These are phyloP conservation scores for Rubia peregrina DNA, from an alignment of 305 asterid genomes.

Conservation along the genomic window DNA sequence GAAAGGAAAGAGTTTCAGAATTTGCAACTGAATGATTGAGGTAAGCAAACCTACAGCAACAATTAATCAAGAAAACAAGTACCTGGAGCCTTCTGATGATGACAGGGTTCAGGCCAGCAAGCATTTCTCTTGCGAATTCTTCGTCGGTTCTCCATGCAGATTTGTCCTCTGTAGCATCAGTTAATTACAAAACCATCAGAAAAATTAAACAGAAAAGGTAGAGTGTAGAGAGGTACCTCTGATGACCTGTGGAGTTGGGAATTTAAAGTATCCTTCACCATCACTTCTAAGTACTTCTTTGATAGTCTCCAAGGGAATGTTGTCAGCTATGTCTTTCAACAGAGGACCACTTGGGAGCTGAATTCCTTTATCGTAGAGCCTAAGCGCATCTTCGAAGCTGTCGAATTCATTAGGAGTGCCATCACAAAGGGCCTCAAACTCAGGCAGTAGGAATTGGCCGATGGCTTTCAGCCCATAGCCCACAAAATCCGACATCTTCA, in stretches of 20 bases:
- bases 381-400: conserved; percentile 23
- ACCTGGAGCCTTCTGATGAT: conserved; percentile 29
- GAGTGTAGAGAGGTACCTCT: conserved; percentile 16
- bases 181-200: neutral
- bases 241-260: conserved; percentile 32
- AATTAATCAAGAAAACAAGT: conserved; percentile 2
- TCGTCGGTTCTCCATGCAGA: conserved; percentile 40
- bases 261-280: conserved; percentile 23
- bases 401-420: conserved; percentile 26
- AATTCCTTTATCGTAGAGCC: conserved; percentile 22
- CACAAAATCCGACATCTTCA: conserved; percentile 23
- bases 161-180: conserved; percentile 25
- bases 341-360: conserved; percentile 13
- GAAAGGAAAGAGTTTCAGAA: neutral
- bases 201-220: too few relatives aligned
- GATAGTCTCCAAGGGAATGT: conserved; percentile 18
- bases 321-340: conserved; percentile 4
- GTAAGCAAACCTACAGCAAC: neutral
- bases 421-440: conserved; percentile 24
- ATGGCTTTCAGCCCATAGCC: conserved; percentile 21
- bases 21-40: too few relatives aligned
- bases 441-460: conserved; percentile 25
- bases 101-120: conserved; percentile 35
- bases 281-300: conserved; percentile 25
- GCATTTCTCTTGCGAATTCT: conserved; percentile 38